Percentiles rank a stretch among this genome's conserved stretches.
Conservation (phyloP, 805 yeast species). For the Pachysolen tannophilus region DNA sequence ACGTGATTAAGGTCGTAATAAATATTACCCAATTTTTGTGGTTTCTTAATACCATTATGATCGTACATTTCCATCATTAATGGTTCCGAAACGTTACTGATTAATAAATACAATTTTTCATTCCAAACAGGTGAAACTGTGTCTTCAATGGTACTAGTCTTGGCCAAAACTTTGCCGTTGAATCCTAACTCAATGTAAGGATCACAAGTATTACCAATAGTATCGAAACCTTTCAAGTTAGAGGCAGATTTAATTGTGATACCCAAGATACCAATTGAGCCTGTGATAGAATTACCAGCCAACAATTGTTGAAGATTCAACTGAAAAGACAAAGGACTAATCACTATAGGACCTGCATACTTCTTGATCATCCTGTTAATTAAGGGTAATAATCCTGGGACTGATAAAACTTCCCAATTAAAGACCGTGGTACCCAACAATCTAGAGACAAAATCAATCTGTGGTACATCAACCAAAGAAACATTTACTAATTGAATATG, state of each 20-base stretch:
- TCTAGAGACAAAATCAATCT: slow-evolving; percentile 75
- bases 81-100: slow-evolving; percentile 77
- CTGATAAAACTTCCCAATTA: slow-evolving; percentile 77
- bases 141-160: slow-evolving; percentile 60
- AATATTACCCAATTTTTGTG: slow-evolving; percentile 70
- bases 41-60: slow-evolving; percentile 69
- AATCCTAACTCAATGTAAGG: slow-evolving; percentile 79
- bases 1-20: slow-evolving; percentile 67
- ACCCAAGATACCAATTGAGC: slow-evolving; percentile 82
- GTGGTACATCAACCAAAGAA: slow-evolving; percentile 79
- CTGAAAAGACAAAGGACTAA: slow-evolving; percentile 88
- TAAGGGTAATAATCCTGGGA: slow-evolving; percentile 83
- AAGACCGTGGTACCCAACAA: slow-evolving; percentile 74
- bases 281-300: slow-evolving; percentile 70
- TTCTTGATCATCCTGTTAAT: slow-evolving; percentile 80
- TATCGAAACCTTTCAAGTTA: slow-evolving; percentile 59
- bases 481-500: slow-evolving; percentile 88
- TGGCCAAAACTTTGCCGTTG: slow-evolving; percentile 48
- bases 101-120: slow-evolving; percentile 63
- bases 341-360: slow-evolving; percentile 81
- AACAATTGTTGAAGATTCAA: slow-evolving; percentile 84
- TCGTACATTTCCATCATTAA: slow-evolving; percentile 65
- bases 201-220: slow-evolving; percentile 74
- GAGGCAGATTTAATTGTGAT: slow-evolving; percentile 60
- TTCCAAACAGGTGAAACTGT: slow-evolving; percentile 77